Percentiles rank a stretch among this genome's conserved stretches.
Conservation (phyloP, 306 rosid genomes). For the Crotalaria pallida region DNA sequence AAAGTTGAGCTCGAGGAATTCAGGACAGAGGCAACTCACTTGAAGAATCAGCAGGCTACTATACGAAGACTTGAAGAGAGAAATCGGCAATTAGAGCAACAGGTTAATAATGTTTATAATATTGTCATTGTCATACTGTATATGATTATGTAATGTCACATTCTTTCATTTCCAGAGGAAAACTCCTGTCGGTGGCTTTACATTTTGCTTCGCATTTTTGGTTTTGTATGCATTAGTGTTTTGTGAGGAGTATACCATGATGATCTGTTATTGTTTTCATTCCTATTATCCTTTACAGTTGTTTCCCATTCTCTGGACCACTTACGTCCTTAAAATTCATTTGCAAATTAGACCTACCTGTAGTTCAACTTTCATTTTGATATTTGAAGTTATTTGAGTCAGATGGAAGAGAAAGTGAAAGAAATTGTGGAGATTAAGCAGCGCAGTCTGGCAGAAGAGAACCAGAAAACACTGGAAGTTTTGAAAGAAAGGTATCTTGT, state of each 20-base stretch:
- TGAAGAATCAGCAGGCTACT: conserved; percentile 98
- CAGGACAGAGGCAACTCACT: conserved; percentile 95
- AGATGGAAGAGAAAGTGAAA: conserved; percentile 98
- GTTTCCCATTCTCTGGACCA: background rate
- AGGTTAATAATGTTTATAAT: conserved; percentile 46
- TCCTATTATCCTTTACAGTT: background rate
- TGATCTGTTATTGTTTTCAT: background rate
- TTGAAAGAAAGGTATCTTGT: conserved; percentile 73
- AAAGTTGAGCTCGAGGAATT: conserved; percentile 98
- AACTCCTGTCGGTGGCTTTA: background rate
- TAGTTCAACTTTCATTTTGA: conserved; percentile 19
- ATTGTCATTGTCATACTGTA: conserved; percentile 19
- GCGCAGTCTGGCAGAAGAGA: conserved; percentile 95
- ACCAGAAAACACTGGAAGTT: conserved; percentile 85
- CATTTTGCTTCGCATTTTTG: background rate
- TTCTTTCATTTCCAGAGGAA: conserved; percentile 8
- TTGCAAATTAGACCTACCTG: background rate
- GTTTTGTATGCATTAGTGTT: background rate
- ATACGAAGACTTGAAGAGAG: conserved; percentile 96
- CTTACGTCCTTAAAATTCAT: background rate
- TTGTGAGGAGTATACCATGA: background rate
- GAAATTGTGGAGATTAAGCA: conserved; percentile 98
- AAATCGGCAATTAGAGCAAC: conserved; percentile 92
- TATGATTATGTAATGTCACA: background rate
- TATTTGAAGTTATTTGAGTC: conserved; percentile 19